Evolutionary conservation across 768 basidiomycete species (phyloP), one percentile per base, ranked within the genome.

Genomic region (Lentinula guzmanii): DNA sequence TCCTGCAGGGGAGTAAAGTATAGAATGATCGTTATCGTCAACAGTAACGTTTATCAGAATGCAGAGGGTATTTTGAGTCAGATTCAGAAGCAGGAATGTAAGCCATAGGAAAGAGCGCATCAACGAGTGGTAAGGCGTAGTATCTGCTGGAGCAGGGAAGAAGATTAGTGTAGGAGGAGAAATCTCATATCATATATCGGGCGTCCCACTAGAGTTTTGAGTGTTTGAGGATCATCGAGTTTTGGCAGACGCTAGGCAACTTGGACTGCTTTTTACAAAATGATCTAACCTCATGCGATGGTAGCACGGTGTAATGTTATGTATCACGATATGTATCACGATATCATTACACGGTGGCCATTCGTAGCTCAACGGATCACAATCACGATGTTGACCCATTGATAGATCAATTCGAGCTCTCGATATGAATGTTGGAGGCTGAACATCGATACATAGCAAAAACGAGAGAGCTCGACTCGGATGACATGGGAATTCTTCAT

Each of bases 41-140:
- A 74, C 66, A 15, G 72, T 72, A 28, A 71, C 60, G 48, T 72
- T 71, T 37, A 66, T 62, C 34, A 69, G 1, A 21, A 31, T n/a
- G 42, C 45, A 56, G 9, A 56, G 16, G 10, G 28, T 41, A 31
- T 13, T 39, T 18, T 3, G 34, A 21, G 5, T 18, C 8, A 54
- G 13, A 39, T 0, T 39, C 10, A 41, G 6, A 31, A 42, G 18
- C 8, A 56, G 55, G 10, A 56, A 13, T 13, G 39, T 15, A 15
- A 56, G 10, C 11, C 21, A 56, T 28, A 31, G 8, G 31, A 28
- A 56, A 42, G 37, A 43, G 55, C 16, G 55, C 55, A 56, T 56
- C 11, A 28, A 42, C 15, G 55, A n/a, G 7, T 28, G 41, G 21
- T 8, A 8, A 45, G 21, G 41, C 13, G 37, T 28, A 28, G 28